Conservation (phyloP, 1,284 basidiomycete genomes). For the Trichosporon faecale region DNA sequence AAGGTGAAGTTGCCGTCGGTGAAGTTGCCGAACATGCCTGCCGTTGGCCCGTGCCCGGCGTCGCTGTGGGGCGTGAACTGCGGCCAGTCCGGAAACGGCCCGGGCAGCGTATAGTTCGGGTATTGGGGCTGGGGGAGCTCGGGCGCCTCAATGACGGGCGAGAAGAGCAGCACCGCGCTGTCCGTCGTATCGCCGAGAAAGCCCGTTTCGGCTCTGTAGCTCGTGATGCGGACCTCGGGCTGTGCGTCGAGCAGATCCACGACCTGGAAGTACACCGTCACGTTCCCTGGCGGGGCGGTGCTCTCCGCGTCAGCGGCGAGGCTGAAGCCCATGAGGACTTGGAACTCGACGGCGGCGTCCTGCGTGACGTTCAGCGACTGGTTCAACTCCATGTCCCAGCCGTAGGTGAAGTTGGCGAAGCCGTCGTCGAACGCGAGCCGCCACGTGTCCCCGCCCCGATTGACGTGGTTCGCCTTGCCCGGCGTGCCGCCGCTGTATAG, state of each 20-base stretch:
- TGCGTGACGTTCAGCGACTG: neutral
- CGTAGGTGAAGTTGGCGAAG: constrained; percentile 59
- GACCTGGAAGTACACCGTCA: constrained; percentile 44
- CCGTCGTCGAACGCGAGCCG: constrained; percentile 57
- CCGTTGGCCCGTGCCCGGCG: neutral
- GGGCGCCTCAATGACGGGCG: constrained; percentile 58
- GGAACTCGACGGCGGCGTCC: neutral
- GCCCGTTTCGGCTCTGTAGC: constrained; percentile 49
- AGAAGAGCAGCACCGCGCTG: constrained; percentile 72
- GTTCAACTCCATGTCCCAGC: constrained; percentile 5
- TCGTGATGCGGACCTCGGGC: neutral
- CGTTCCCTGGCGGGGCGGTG: neutral
- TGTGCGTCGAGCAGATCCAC: neutral
- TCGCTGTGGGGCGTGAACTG: constrained; percentile 16
- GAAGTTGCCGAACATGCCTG: constrained; percentile 6
- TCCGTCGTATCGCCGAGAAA: constrained; percentile 72
- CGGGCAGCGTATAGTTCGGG: constrained; percentile 75
- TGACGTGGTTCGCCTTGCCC: constrained; percentile 53
- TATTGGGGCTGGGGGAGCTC: constrained; percentile 57
- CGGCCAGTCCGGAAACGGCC: constrained; percentile 59
- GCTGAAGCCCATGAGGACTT: neutral
- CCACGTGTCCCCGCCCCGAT: constrained; percentile 56
- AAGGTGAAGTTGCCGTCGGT: constrained; percentile 57
- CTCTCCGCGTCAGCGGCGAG: neutral
- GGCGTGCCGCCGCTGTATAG: constrained; percentile 58